phyloP scores from a whole-genome alignment of 2,329 filamentous ascomycete genomes.

The Chaetomium olivaceum region DNA sequence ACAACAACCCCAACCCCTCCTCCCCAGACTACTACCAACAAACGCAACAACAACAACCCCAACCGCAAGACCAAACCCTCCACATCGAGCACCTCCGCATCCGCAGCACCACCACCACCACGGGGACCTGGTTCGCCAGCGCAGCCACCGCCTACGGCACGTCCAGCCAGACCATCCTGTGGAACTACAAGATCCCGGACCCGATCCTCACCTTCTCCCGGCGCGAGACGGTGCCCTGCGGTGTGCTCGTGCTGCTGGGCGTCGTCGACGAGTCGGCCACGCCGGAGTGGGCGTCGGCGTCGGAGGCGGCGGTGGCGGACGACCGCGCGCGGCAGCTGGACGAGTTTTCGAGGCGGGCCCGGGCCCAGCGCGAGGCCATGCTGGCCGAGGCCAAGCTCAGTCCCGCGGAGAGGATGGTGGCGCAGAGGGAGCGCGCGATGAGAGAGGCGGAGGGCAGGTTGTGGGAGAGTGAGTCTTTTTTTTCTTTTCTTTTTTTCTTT shows the following conservation, averaged over 20 bases:
- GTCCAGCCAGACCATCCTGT: conserved; percentile 56
- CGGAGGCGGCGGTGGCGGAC: conserved; percentile 40
- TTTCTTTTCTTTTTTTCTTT: background rate
- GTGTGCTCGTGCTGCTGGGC: conserved; percentile 56
- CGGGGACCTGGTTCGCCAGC: conserved; percentile 59
- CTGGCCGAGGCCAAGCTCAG: conserved; percentile 48
- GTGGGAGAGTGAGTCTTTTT: conserved; percentile 45
- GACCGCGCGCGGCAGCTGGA: conserved; percentile 41
- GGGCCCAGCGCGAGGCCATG: conserved; percentile 46
- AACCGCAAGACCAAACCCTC: conserved; percentile 40
- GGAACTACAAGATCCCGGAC: conserved; percentile 61
- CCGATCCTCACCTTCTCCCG: conserved; percentile 53
- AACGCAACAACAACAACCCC: conserved; percentile 35
- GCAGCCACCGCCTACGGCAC: conserved; percentile 58
- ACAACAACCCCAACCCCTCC: conserved; percentile 23
- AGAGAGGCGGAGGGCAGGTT: conserved; percentile 48
- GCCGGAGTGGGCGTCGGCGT: conserved; percentile 54
- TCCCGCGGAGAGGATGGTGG: conserved; percentile 45
- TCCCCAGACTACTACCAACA: conserved; percentile 21
- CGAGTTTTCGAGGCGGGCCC: conserved; percentile 38
- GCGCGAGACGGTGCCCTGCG: conserved; percentile 58
- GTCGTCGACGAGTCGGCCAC: conserved; percentile 53
- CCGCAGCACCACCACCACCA: conserved; percentile 15
- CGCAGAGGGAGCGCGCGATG: conserved; percentile 44
- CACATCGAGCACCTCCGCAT: conserved; percentile 51